Evolutionary conservation across 2,329 filamentous ascomycete species (phyloP).

Genomic region (Fusarium sp.): DNA sequence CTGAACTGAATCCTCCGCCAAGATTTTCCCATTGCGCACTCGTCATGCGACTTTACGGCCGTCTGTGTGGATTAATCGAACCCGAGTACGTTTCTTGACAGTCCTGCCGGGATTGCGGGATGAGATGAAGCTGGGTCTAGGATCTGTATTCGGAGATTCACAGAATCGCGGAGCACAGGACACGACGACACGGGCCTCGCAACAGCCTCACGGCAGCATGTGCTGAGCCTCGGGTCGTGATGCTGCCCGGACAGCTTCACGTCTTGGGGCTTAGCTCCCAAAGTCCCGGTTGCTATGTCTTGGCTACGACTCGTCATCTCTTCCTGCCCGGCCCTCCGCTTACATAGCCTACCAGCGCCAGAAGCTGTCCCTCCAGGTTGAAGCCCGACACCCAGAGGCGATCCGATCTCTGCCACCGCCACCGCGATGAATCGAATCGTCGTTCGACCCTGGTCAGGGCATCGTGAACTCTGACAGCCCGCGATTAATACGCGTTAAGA

Average conservation of each 20-base stretch:
- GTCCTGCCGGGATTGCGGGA: conserved; percentile 8
- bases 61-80: neutral
- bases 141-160: neutral
- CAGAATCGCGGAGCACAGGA: neutral
- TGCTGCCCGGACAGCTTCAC: conserved; percentile 9
- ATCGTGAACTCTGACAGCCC: conserved; percentile 8
- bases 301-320: conserved; percentile 7
- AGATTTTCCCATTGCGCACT: neutral
- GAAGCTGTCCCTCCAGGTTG: neutral
- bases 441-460: conserved; percentile 3
- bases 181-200: conserved; percentile 18
- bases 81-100: neutral
- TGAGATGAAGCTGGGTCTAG: conserved; percentile 17
- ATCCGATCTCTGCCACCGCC: conserved; percentile 21
- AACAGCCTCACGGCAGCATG: conserved; percentile 21
- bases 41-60: neutral
- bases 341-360: conserved; percentile 1
- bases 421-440: neutral
- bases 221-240: neutral
- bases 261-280: conserved; percentile 11
- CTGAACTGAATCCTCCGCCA: conserved; percentile 18
- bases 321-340: conserved; percentile 4
- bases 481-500: neutral
- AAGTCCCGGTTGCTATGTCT: conserved; percentile 18
- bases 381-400: conserved; percentile 17